Conservation (phyloP, 2,329 filamentous ascomycete species). For the Rhynchosporium secalis region DNA sequence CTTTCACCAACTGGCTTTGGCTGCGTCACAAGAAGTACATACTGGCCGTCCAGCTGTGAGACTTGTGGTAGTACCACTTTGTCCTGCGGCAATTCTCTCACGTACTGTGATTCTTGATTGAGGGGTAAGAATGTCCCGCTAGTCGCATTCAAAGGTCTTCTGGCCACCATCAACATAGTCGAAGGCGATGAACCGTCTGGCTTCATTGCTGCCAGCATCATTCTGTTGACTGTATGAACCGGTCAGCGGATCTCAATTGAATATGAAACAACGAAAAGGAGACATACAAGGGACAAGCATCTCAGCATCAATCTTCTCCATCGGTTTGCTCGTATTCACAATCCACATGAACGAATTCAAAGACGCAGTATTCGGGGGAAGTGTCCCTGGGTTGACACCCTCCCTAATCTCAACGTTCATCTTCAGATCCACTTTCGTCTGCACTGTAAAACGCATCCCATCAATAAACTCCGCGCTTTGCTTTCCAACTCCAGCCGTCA, state of each 20-base stretch:
- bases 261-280: background rate
- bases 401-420: slow-evolving; percentile 26
- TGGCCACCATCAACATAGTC: slow-evolving; percentile 26
- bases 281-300: slow-evolving; percentile 27
- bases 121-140: slow-evolving; percentile 23
- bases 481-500: slow-evolving; percentile 32
- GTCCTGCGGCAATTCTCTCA: slow-evolving; percentile 25
- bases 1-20: slow-evolving; percentile 22
- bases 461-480: slow-evolving; percentile 39
- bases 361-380: slow-evolving; percentile 23
- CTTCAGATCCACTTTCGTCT: slow-evolving; percentile 18
- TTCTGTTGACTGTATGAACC: slow-evolving; percentile 24
- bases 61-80: slow-evolving; percentile 21
- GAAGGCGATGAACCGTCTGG: slow-evolving; percentile 23
- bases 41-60: slow-evolving; percentile 28
- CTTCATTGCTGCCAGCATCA: slow-evolving; percentile 25
- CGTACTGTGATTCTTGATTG: slow-evolving; percentile 17
- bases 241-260: background rate
- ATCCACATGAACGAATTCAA: slow-evolving; percentile 29
- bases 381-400: slow-evolving; percentile 24
- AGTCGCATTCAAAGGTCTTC: slow-evolving; percentile 27
- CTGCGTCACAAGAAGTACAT: slow-evolving; percentile 24
- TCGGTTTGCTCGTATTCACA: slow-evolving; percentile 26
- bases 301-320: slow-evolving; percentile 18
- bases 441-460: slow-evolving; percentile 33